Conservation (phyloP, 345 rosid species). For the Melaleuca quinquenervia region DNA sequence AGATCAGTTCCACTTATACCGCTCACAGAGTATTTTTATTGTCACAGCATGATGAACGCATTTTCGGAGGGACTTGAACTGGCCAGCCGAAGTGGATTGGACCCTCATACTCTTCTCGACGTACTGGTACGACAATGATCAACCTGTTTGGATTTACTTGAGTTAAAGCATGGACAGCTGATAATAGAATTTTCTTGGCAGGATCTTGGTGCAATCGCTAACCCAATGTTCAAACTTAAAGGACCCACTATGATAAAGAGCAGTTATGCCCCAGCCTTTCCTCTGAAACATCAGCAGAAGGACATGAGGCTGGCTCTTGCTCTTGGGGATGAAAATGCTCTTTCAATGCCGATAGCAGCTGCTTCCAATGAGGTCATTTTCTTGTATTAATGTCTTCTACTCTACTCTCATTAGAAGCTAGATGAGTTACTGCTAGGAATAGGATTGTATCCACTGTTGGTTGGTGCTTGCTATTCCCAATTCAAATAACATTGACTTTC, state of each 20-base stretch:
- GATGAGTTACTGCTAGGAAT: neutral
- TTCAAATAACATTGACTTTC: neutral
- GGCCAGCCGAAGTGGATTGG: conserved; percentile 70
- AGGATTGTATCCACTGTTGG: neutral
- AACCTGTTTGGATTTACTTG: neutral
- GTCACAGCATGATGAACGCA: conserved; percentile 74
- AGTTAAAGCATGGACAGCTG: neutral
- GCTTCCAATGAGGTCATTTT: conserved; percentile 73
- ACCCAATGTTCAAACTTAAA: conserved; percentile 80
- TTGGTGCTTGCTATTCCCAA: neutral
- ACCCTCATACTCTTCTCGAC: conserved; percentile 59
- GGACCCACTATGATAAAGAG: conserved; percentile 74
- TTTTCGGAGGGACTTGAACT: conserved; percentile 88
- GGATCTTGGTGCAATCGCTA: conserved; percentile 76
- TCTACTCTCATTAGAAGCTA: neutral
- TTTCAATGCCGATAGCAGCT: conserved; percentile 90
- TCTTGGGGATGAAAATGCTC: conserved; percentile 89
- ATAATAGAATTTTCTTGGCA: conserved; percentile 11
- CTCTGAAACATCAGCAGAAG: conserved; percentile 90
- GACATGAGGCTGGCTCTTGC: conserved; percentile 93
- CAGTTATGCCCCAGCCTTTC: conserved; percentile 64
- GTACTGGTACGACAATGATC: conserved; percentile 48
- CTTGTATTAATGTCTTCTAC: neutral
- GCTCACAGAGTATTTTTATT: neutral
- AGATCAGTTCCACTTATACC: neutral